phyloP scores from a whole-genome alignment of 176 grass and related monocot genomes.

The Thinopyrum elongatum region DNA sequence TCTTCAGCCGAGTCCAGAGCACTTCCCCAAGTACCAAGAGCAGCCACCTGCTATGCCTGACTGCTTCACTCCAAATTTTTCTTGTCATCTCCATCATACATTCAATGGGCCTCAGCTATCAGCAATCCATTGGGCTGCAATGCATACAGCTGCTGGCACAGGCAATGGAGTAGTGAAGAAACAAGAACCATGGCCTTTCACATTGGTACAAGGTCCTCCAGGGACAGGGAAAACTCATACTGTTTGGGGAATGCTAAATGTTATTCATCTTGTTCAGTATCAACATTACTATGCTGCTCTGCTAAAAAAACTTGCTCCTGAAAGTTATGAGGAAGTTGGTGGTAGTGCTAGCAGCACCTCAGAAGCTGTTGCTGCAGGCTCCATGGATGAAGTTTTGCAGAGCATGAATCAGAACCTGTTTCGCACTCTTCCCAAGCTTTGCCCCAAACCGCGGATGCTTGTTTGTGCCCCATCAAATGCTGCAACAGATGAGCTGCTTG shows the following conservation, averaged over 20 bases:
- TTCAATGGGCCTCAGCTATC: slow-evolving; percentile 83
- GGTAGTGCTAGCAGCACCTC: slow-evolving; percentile 42
- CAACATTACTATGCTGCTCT: slow-evolving; percentile 89
- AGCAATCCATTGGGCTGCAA: slow-evolving; percentile 94
- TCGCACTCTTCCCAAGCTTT: slow-evolving; percentile 91
- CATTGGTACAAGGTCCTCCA: slow-evolving; percentile 87
- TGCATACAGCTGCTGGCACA: slow-evolving; percentile 76
- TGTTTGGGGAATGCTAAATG: slow-evolving; percentile 96
- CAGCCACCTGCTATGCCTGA: slow-evolving; percentile 83
- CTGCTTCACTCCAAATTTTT: slow-evolving; percentile 83
- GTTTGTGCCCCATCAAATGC: slow-evolving; percentile 96
- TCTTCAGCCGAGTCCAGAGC: slow-evolving; percentile 78
- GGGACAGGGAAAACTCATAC: slow-evolving; percentile 92
- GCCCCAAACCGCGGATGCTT: slow-evolving; percentile 95
- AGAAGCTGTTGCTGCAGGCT: slow-evolving; percentile 60
- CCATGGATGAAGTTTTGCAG: slow-evolving; percentile 93
- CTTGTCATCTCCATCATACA: slow-evolving; percentile 66
- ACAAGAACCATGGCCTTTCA: slow-evolving; percentile 96
- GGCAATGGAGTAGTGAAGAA: slow-evolving; percentile 60
- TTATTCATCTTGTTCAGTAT: slow-evolving; percentile 97
- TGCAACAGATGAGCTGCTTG: slow-evolving; percentile 86
- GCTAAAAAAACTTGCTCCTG: slow-evolving; percentile 91
- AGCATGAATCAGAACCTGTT: slow-evolving; percentile 96
- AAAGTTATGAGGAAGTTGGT: slow-evolving; percentile 82
- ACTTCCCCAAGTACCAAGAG: slow-evolving; percentile 88